phyloP scores from a whole-genome alignment of 2,329 filamentous ascomycete genomes.

The Sphaerostilbella broomeana region DNA sequence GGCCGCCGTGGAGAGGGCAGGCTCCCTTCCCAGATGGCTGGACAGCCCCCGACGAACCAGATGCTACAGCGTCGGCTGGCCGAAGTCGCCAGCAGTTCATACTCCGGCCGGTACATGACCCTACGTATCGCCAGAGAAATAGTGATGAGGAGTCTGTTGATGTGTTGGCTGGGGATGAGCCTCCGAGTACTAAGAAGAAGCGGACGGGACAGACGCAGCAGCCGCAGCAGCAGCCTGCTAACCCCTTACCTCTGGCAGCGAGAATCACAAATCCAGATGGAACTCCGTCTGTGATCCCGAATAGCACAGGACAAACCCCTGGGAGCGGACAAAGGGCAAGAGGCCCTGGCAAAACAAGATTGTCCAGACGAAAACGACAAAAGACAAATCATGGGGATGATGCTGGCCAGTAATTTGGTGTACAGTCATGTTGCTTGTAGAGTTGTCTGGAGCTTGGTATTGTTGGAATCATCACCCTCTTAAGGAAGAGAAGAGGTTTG shows the following conservation, averaged over 20 bases:
- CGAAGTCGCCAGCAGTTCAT: conserved; percentile 4
- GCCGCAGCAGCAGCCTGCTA: neutral
- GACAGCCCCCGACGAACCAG: conserved; percentile 13
- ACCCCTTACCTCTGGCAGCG: neutral
- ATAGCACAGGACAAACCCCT: neutral
- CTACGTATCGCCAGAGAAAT: conserved; percentile 15
- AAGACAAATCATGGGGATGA: conserved; percentile 4
- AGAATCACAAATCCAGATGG: neutral
- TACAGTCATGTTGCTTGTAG: neutral
- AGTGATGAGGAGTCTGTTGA: conserved; percentile 19
- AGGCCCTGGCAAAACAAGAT: neutral
- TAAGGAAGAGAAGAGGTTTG: too few species aligned
- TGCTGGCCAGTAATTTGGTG: too few species aligned
- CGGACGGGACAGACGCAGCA: conserved; percentile 12
- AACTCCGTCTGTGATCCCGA: neutral
- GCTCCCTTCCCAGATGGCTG: conserved; percentile 20
- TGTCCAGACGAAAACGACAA: conserved; percentile 8
- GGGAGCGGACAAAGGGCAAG: neutral
- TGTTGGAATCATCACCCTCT: too few species aligned
- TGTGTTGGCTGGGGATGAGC: too few species aligned
- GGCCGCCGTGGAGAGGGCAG: conserved; percentile 21
- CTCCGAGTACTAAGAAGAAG: too few species aligned
- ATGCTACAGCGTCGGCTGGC: neutral
- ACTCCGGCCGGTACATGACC: conserved; percentile 11
- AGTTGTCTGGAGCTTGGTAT: conserved; percentile 2